These are phyloP conservation scores for Wallacemonas collosoma DNA, from an alignment of 208 protist genomes.

Conservation along the genomic window DNA sequence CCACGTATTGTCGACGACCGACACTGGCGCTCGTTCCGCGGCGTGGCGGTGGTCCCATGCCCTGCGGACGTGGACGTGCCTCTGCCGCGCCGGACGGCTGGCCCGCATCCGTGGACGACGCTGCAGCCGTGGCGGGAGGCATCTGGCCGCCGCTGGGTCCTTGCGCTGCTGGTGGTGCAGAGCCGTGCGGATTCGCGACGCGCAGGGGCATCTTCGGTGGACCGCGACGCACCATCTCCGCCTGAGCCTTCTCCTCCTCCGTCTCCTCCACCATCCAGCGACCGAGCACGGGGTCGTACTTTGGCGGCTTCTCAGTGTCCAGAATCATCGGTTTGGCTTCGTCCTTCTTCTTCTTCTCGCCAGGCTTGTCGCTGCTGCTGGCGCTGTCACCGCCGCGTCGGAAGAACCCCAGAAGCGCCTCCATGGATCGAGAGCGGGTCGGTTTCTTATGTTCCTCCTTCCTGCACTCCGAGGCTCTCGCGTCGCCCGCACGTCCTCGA, in stretches of 20 bases:
- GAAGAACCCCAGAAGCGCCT: slow-evolving; percentile 42
- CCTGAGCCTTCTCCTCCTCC: slow-evolving; percentile 79
- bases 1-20: slow-evolving; percentile 69
- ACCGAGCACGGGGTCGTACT: slow-evolving; percentile 73
- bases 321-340: slow-evolving; percentile 88
- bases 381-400: slow-evolving; percentile 32
- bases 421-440: slow-evolving; percentile 37
- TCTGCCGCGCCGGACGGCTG: slow-evolving; percentile 5
- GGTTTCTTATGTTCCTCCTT: slow-evolving; percentile 27
- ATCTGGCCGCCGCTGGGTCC: neutral
- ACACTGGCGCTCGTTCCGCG: slow-evolving; percentile 14
- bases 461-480: neutral
- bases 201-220: slow-evolving; percentile 60
- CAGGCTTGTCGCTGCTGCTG: slow-evolving; percentile 11
- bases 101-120: neutral
- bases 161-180: slow-evolving; percentile 13
- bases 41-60: slow-evolving; percentile 18
- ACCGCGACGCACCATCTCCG: slow-evolving; percentile 59
- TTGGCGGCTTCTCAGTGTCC: slow-evolving; percentile 74
- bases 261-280: slow-evolving; percentile 83
- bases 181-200: slow-evolving; percentile 14
- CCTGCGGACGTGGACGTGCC: slow-evolving; percentile 24
- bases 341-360: slow-evolving; percentile 46
- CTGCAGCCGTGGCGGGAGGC: neutral
- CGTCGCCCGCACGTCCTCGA: neutral